Evolutionary conservation across 2,329 filamentous ascomycete genomes (phyloP), one percentile per base, ranked within the genome.

Genomic region (Monosporascus sp.): DNA sequence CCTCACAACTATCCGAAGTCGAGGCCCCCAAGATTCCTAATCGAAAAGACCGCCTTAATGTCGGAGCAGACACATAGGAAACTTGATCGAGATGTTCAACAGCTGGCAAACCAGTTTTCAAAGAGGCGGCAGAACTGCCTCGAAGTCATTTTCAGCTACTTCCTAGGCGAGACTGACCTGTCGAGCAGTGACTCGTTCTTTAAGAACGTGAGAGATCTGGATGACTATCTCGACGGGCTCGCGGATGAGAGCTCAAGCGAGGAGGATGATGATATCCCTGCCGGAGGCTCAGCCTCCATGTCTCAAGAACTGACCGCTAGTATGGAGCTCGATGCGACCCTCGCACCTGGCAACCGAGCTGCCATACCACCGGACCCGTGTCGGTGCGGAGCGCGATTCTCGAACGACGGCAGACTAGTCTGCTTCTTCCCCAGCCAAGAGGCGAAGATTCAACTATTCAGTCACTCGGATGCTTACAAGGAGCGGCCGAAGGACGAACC

Each of bases 231-330:
- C 6, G 80, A 79, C 54, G 81, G 73, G 3, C 69, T 84, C 37
- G 79, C 75, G 31, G 88, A 89, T 53, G 90, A 94, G 59, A 93
- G 89, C 60, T 97, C 91, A 3, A 95, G 89, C 62, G 87, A 91
- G 57, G 87, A 90, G 55, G 89, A 92, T 22, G 75, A 75, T 46
- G 75, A 78, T 24, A 78, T 80, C 11, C 75, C 76, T 0, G 66
- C 76, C 2, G 78, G 78, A 3, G 78, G 76, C 18, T 81, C 78
- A 8, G 78, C 77, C 14, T 78, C 79, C 51, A 81, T 86, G 79
- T 85, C 82, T 7, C 82, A 85, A 58, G 82, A 86, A 58, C 72
- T 86, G 22, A 77, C 75, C 44, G 74, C 77, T 8, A 82, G 78
- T 55, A 74, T 72, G 22, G 80, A 82, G 48, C 72, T 76, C 4